Evolutionary conservation across 176 grass and related monocot genomes (phyloP), one percentile per base, ranked within the genome.

Genomic region (Coix lacrymajobi): DNA sequence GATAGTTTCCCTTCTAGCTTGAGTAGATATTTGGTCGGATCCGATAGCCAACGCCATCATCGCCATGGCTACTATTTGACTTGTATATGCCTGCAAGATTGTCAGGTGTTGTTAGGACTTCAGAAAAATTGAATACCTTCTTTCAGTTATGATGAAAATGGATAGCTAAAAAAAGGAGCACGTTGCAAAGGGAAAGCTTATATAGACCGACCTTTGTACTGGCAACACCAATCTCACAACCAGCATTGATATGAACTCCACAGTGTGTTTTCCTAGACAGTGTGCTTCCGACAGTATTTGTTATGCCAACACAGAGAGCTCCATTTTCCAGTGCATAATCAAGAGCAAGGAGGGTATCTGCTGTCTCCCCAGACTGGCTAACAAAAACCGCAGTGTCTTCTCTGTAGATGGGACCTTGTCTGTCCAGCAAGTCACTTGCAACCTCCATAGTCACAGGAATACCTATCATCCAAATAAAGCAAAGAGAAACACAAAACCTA

Each of bases 11-110:
- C 96, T 93, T 89, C 89, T 91, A 78, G 83, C 67, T 83, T 90
- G 81, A 64, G 89, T 96, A 64, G 96, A 98, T 85, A 95, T 98
- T 90, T 83, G 94, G 71, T 98, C 93, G 71, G 91, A 90, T 71
- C 96, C 96, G 88, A 96, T 88, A 87, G 96, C 93, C 80, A 98
- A 85, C 65, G 96, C 92, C 91, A 98, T 87, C 96, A 98, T 98
- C 22, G 81, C 73, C 96, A 98, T 98, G 73, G 85, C 96, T 82
- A 95, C 93, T 85, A 98, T 98, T 75, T 98, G 96, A 73, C 96
- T 89, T 58, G 96, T 98, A 63, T 98, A 98, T 64, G 96, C 96
- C 92, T 95, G 49, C 80, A 75, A 75, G 72, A 83, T 52, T 33
- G 45, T 25, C 16, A 80, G n/a, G 1, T 70, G 69, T 22, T 71